phyloP scores from a whole-genome alignment of 1,284 basidiomycete genomes.

The Tetrapyrgos nigripes region DNA sequence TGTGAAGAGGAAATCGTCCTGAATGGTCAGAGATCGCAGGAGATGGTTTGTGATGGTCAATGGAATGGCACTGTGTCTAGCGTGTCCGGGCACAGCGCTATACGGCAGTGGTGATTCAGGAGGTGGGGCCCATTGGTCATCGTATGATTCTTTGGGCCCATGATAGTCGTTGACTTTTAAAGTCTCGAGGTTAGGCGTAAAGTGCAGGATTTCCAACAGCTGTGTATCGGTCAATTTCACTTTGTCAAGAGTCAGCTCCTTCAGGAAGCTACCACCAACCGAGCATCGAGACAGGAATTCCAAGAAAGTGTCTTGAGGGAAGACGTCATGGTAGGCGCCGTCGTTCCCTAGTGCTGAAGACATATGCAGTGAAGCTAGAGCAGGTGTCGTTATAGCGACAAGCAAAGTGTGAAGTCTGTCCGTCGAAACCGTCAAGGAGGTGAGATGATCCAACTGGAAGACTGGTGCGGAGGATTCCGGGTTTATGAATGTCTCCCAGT shows the following conservation, averaged over 20 bases:
- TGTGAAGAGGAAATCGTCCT: too few species aligned
- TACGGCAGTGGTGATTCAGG: not conserved
- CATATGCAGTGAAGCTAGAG: not conserved
- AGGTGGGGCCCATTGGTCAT: not conserved
- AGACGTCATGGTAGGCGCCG: not conserved
- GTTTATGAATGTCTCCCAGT: not conserved
- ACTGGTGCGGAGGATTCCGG: not conserved
- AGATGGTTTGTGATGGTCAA: too few species aligned
- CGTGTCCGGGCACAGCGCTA: too few species aligned
- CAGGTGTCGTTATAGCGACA: not conserved
- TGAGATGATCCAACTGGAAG: not conserved
- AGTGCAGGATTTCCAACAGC: not conserved
- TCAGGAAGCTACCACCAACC: not conserved
- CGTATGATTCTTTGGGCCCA: not conserved
- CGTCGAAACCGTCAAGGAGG: not conserved
- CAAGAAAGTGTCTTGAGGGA: not conserved
- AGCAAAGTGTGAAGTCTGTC: too few species aligned
- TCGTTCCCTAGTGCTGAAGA: not conserved
- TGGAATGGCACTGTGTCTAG: too few species aligned
- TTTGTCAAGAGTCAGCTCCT: not conserved
- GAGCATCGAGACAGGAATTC: not conserved
- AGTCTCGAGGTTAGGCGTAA: not conserved
- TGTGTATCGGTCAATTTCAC: not conserved
- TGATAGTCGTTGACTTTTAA: not conserved
- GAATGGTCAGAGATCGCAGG: too few species aligned